Conservation (phyloP, 2,329 filamentous ascomycete species). For the Fusarium sp. region DNA sequence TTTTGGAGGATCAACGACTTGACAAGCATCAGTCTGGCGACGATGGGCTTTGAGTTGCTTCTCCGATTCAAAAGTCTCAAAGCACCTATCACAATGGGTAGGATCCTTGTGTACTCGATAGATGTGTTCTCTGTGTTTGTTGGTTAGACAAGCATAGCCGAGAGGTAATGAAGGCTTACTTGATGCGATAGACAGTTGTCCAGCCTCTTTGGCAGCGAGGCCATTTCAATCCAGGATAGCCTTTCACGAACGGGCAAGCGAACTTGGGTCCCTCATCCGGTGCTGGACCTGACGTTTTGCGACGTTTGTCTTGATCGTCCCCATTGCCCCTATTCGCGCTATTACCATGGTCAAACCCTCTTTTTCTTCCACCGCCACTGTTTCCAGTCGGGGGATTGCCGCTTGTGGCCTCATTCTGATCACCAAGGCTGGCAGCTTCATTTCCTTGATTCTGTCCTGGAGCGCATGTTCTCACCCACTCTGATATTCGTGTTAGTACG, state of each 20-base stretch:
- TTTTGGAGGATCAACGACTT: not conserved
- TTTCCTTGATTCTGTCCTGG: not conserved
- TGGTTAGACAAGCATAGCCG: not conserved
- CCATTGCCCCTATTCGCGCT: constrained; percentile 16
- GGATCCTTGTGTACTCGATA: constrained; percentile 19
- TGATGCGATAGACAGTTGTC: constrained; percentile 23
- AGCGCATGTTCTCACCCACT: constrained; percentile 20
- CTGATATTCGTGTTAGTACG: constrained; percentile 8
- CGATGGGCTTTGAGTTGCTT: constrained; percentile 11
- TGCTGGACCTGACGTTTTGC: constrained; percentile 6
- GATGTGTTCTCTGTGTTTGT: constrained; percentile 21
- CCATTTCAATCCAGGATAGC: constrained; percentile 14
- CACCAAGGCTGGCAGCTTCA: not conserved
- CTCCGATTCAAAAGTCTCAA: constrained; percentile 3
- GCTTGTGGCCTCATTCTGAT: not conserved
- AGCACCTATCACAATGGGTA: constrained; percentile 24
- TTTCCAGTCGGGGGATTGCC: not conserved
- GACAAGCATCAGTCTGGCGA: constrained; percentile 7
- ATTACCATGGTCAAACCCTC: constrained; percentile 9
- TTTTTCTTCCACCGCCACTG: constrained; percentile 12
- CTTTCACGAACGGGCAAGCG: constrained; percentile 29
- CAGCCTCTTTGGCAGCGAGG: constrained; percentile 13
- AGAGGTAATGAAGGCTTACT: not conserved
- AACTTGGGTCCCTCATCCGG: not conserved
- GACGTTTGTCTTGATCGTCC: constrained; percentile 31